Percentiles rank a stretch among this genome's conserved stretches.
phyloP scores from a whole-genome alignment of 2,329 filamentous ascomycete genomes.

The Phialocephala sp. region DNA sequence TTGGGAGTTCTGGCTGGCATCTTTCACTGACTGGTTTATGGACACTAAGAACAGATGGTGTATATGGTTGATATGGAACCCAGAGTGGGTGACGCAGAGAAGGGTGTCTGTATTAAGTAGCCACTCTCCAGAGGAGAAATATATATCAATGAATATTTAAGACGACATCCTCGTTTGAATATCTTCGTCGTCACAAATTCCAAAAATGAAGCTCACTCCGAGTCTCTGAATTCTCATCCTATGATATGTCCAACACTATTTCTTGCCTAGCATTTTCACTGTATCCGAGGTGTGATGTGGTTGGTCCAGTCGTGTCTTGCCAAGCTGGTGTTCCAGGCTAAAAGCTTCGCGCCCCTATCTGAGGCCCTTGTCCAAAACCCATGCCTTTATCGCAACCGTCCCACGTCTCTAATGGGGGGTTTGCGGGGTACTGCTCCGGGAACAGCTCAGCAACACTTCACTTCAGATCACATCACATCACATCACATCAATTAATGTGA shows the following conservation, averaged over 20 bases:
- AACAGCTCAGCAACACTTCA: background rate
- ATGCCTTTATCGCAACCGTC: background rate
- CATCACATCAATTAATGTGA: slow-evolving; percentile 14
- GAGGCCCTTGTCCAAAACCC: background rate
- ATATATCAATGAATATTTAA: background rate
- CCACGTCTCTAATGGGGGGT: background rate
- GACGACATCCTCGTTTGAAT: background rate
- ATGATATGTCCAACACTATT: background rate
- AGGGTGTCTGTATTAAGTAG: background rate
- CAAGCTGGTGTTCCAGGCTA: background rate
- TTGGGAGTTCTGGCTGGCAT: background rate
- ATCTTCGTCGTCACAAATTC: background rate
- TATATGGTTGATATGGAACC: background rate
- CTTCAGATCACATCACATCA: slow-evolving; percentile 3
- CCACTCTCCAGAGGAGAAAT: background rate
- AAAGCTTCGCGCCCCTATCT: background rate
- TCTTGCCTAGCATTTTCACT: background rate
- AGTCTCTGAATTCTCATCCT: background rate
- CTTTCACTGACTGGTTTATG: background rate
- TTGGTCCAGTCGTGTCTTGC: slow-evolving; percentile 7
- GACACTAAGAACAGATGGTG: background rate
- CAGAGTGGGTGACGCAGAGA: background rate
- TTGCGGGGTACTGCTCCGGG: slow-evolving; percentile 15
- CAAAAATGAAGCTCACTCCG: background rate
- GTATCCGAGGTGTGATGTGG: background rate